Conservation (phyloP, 192 early-diverging fungal genomes). For the Coemansia sp. region DNA sequence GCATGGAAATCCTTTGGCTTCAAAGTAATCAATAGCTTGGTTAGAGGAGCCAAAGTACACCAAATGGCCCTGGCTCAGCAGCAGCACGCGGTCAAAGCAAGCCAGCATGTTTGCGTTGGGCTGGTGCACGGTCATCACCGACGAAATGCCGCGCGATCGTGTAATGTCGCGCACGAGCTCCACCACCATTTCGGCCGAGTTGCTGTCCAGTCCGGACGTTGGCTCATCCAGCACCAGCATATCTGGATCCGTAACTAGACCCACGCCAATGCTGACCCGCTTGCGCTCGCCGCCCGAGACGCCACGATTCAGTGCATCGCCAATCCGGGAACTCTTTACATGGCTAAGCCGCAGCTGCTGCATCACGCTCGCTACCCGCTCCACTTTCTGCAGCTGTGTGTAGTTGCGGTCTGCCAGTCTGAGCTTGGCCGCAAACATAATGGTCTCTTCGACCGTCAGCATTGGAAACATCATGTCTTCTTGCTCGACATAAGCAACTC, state of each 20-base stretch:
- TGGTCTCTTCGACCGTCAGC: constrained; percentile 87
- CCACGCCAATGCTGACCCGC: constrained; percentile 90
- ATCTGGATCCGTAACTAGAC: constrained; percentile 87
- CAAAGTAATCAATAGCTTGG: constrained; percentile 68
- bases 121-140: constrained; percentile 94
- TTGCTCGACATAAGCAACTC: constrained; percentile 86
- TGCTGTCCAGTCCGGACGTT: constrained; percentile 83
- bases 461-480: constrained; percentile 86
- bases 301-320: constrained; percentile 66
- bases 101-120: constrained; percentile 89
- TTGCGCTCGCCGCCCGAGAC: constrained; percentile 93
- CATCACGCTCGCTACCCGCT: constrained; percentile 77
- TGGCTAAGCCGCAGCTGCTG: constrained; percentile 79
- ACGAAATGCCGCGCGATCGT: constrained; percentile 70
- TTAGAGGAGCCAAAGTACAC: constrained; percentile 79
- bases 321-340: constrained; percentile 81
- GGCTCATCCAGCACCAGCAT: constrained; percentile 90
- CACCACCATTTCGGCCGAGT: constrained; percentile 94
- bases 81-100: constrained; percentile 85
- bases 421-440: constrained; percentile 84
- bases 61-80: constrained; percentile 78
- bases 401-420: constrained; percentile 72
- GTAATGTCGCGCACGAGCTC: constrained; percentile 82
- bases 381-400: constrained; percentile 61
- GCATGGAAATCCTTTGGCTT: constrained; percentile 73